Base-by-base conservation (phyloP, 768 basidiomycete genomes). In the Psilocybe cyanescens region DNA sequence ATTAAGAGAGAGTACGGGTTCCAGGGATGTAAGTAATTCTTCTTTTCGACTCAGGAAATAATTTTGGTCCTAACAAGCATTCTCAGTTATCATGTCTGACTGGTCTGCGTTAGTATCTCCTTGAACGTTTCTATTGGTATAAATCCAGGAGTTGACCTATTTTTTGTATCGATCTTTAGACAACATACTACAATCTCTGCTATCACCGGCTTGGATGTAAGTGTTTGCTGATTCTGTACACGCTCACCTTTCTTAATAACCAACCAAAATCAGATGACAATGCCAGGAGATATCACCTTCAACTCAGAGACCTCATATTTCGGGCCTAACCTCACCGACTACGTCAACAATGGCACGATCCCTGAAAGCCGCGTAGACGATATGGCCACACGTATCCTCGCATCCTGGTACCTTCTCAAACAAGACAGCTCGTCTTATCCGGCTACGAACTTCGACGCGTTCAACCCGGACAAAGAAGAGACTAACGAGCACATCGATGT, bases 361-460 rank as follows among this genome's bases (percentile, higher is more conserved):
- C 81, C 89, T 0, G 78, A 81, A 63, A 70, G 79, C 3, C 84
- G 91, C 4, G 74, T 91, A 4, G 86, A 89, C 57, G 93, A 95
- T 70, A 94, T 94, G 91, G 92, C 89, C 3, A 87, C 84, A 8
- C 87, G 93, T 31, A 89, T 95, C 66, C 70, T 94, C 28, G 89
- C 91, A 2, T 75, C 79, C 0, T 94, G 86, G 84, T 92, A 88
- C 68, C 74, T 84, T 55, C 79, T 90, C 48, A 77, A 79, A 37
- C 91, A 93, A 74, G 88, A 95, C 72, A 72, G 76, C 12, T 70
- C 79, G 6, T 73, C 75, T 11, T 95, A 82, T 74, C 92, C 94
- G 0, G 61, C 69, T 11, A 81, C 83, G 65, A 92, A 87, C 78
- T 94, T 95, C 72, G 84, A 93, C 68, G 84, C 86, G 1, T 89